Evolutionary conservation across 1,139 yeast genomes (phyloP), one percentile per base, ranked within the genome.

Genomic region (Trichomonascaceae sp.): DNA sequence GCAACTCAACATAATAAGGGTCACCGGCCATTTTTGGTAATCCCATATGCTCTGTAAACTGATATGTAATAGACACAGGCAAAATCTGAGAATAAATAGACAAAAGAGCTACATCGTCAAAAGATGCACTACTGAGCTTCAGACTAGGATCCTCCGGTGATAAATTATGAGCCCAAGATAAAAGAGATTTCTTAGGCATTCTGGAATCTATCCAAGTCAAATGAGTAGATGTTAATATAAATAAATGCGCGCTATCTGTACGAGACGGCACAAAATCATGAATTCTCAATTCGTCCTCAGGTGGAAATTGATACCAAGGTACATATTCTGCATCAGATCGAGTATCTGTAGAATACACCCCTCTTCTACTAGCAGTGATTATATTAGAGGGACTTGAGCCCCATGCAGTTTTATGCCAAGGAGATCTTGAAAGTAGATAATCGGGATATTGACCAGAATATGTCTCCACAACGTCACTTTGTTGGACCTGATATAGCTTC

Each of bases 141-240:
- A 83, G 61, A 0, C 90, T 77, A 1, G 81, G 79, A 61, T 88
- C 96, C 0, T 65, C 57, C 10, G 78, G 75, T 47, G 77, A 75
- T 47, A 85, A 68, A 57, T 72, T 78, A 66, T 88, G 96, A 56
- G 83, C 84, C 89, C 91, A 85, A 0, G 90, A 79, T 2, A 87
- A 62, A 8, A 81, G 57, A 55, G 85, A 39, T 22, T 24, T 73
- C 2, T 54, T 54, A 1, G 63, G 58, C 20, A 49, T 54, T 18
- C 68, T 57, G 2, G 54, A 50, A 49, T 66, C 69, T 39, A 62
- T 47, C 70, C 70, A 67, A 15, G 52, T 46, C 15, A 69, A 43
- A 13, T 59, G 57, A 9, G 57, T 59, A 6, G 64, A 57, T 1
- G 68, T 63, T 46, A 70, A 58, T 1, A 64, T 58, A 50, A 65